Base-by-base conservation (phyloP, 2,329 filamentous ascomycete species). In the Cladophialophora bantiana region DNA sequence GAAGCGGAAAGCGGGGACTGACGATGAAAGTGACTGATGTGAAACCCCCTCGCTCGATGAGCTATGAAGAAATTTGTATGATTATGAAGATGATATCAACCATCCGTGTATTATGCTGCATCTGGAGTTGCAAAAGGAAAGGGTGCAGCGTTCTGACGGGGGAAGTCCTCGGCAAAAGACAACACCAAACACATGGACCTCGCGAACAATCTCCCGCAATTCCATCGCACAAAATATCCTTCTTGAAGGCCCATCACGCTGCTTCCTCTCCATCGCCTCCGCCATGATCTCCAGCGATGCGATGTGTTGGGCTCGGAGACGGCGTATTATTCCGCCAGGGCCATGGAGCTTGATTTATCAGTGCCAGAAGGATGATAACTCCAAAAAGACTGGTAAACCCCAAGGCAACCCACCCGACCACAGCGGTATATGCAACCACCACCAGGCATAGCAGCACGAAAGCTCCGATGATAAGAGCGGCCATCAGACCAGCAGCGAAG, bases 361-460 rank as follows among this genome's bases (percentile, higher is more conserved):
- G 59, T 5, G 66, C 68, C 15, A 73, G 3, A 31, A 64, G n/a
- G 53, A 73, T 72, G 34, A 73, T 57, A 18, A 70, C 15, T 26
- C 68, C 73, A 61, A 73, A 72, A 62, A 72, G 68, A 7, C 55
- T 55, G 35, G 72, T 73, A 58, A 73, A 73, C 6, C 67, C 67
- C 15, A 73, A 56, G 15, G 71, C 67, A 62, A 70, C 66, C 73
- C 73, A 74, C 13, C 73, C 72, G 10, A 73, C 67, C 1, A 71
- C 62, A 26, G 62, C 62, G 59, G 66, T 67, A 66, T 73, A 73
- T 7, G 72, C 71, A 53, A 70, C 69, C 31, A 73, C 70, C 26
- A 74, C 73, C 35, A 74, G 58, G 56, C 70, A 68, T 50, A 74
- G 55, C 40, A 74, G 54, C 20, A 68, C 65, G 62, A 74, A 74